phyloP scores from a whole-genome alignment of 495 filamentous ascomycete species.

The Tuber magnatum region DNA sequence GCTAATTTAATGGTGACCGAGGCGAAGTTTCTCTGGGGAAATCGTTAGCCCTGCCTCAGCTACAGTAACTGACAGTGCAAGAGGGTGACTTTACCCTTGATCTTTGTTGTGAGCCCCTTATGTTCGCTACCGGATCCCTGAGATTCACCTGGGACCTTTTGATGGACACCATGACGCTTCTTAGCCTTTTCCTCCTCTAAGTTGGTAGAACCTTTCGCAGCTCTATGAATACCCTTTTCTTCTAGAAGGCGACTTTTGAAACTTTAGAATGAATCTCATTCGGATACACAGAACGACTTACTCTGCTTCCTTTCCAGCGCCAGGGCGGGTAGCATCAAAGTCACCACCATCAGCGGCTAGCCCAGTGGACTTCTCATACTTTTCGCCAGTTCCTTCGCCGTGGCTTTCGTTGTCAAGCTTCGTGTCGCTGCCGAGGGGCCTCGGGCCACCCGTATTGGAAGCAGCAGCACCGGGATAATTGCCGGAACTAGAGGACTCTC shows the following conservation, averaged over 20 bases:
- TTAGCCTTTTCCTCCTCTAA: conserved; percentile 2
- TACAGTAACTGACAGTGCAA: neutral
- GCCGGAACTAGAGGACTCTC: conserved; percentile 27
- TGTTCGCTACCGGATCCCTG: conserved; percentile 8
- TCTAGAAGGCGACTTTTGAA: conserved; percentile 32
- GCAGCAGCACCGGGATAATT: conserved; percentile 14
- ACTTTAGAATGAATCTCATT: conserved; percentile 9
- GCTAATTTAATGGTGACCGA: conserved; percentile 28
- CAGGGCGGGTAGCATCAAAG: conserved; percentile 55
- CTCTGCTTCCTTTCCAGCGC: conserved; percentile 61
- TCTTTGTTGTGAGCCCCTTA: conserved; percentile 24
- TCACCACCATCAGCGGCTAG: conserved; percentile 52
- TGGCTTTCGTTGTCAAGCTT: conserved; percentile 17
- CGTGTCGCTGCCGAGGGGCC: conserved; percentile 21
- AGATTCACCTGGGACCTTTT: neutral
- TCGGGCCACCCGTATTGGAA: conserved; percentile 22
- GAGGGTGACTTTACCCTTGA: conserved; percentile 28
- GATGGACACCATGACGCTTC: neutral
- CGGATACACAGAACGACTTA: conserved; percentile 43
- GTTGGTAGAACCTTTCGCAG: neutral
- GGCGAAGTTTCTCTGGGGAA: conserved; percentile 35
- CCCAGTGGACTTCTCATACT: conserved; percentile 52
- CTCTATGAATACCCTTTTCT: conserved; percentile 34
- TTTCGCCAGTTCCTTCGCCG: conserved; percentile 48
- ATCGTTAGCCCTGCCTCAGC: neutral